Evolutionary conservation across 2,329 filamentous ascomycete genomes (phyloP).

Genomic region (Sclerotinia minor): DNA sequence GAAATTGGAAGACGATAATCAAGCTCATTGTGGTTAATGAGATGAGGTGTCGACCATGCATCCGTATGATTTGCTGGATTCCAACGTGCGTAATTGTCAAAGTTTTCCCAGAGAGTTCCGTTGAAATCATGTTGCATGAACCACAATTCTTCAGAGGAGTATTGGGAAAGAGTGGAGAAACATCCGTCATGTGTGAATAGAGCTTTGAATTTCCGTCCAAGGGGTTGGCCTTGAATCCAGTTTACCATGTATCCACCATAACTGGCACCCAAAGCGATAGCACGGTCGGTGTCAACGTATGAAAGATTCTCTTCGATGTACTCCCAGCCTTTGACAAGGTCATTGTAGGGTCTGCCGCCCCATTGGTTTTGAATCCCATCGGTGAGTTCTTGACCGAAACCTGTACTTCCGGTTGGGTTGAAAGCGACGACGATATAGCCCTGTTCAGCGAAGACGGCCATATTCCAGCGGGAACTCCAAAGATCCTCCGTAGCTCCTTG

Average conservation of each 20-base stretch:
- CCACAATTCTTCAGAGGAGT: conserved; percentile 64
- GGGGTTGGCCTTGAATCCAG: conserved; percentile 82
- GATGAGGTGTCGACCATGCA: conserved; percentile 80
- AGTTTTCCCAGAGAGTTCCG: conserved; percentile 59
- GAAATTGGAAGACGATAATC: conserved; percentile 83
- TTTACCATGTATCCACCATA: conserved; percentile 78
- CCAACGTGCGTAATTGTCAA: conserved; percentile 63
- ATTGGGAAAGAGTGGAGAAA: conserved; percentile 45
- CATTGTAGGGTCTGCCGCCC: conserved; percentile 69
- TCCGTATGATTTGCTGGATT: conserved; percentile 61
- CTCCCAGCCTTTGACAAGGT: conserved; percentile 74
- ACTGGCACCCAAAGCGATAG: conserved; percentile 70
- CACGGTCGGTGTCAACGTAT: conserved; percentile 65
- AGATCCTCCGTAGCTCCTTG: conserved; percentile 72
- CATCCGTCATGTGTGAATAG: conserved; percentile 25
- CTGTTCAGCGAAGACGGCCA: conserved; percentile 78
- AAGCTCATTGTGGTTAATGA: conserved; percentile 83
- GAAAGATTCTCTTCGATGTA: conserved; percentile 63
- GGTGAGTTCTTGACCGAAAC: conserved; percentile 73
- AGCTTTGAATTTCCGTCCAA: conserved; percentile 80
- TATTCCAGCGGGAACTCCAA: conserved; percentile 83
- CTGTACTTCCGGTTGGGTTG: conserved; percentile 75
- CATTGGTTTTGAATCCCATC: conserved; percentile 45
- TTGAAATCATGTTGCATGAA: conserved; percentile 66
- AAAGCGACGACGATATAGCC: conserved; percentile 77